These are phyloP conservation scores for Lipomyces lipofer DNA, from an alignment of 805 yeast genomes.

Conservation along the genomic window DNA sequence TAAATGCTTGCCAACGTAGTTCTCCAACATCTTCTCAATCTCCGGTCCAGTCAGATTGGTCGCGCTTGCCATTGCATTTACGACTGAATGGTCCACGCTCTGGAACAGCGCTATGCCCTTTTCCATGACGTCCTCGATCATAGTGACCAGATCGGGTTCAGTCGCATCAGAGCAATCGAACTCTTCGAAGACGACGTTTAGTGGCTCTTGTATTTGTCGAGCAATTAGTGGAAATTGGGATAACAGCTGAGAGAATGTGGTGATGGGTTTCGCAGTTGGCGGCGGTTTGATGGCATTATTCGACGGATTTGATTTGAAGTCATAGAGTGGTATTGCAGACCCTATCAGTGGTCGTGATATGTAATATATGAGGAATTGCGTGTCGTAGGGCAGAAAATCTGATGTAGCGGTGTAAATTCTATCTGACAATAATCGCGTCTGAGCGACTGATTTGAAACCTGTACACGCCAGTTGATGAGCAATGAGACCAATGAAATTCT, in stretches of 20 bases:
- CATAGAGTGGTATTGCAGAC: slow-evolving; percentile 21
- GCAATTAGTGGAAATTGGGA: slow-evolving; percentile 45
- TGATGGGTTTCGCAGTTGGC: slow-evolving; percentile 9
- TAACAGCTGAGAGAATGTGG: slow-evolving; percentile 45
- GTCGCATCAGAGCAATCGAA: slow-evolving; percentile 42
- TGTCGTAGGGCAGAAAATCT: slow-evolving; percentile 19
- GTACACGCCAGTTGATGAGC: background rate
- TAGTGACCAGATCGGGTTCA: slow-evolving; percentile 37
- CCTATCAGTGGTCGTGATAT: slow-evolving; percentile 32
- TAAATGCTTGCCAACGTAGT: slow-evolving; percentile 69
- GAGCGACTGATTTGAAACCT: slow-evolving; percentile 39
- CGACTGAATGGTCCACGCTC: slow-evolving; percentile 35
- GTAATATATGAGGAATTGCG: slow-evolving; percentile 22
- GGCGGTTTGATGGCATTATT: slow-evolving; percentile 2
- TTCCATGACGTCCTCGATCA: slow-evolving; percentile 38
- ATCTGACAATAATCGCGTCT: slow-evolving; percentile 56
- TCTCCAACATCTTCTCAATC: slow-evolving; percentile 56
- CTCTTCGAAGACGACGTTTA: slow-evolving; percentile 44
- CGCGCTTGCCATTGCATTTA: slow-evolving; percentile 35
- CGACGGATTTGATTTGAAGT: slow-evolving; percentile 10
- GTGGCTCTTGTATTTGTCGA: slow-evolving; percentile 44
- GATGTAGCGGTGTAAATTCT: slow-evolving; percentile 54
- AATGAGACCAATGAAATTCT: slow-evolving; percentile 16
- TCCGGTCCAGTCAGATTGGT: slow-evolving; percentile 38
- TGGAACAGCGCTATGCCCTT: slow-evolving; percentile 42